Conservation (phyloP, 495 filamentous ascomycete species). For the Rhypophila decipiens region DNA sequence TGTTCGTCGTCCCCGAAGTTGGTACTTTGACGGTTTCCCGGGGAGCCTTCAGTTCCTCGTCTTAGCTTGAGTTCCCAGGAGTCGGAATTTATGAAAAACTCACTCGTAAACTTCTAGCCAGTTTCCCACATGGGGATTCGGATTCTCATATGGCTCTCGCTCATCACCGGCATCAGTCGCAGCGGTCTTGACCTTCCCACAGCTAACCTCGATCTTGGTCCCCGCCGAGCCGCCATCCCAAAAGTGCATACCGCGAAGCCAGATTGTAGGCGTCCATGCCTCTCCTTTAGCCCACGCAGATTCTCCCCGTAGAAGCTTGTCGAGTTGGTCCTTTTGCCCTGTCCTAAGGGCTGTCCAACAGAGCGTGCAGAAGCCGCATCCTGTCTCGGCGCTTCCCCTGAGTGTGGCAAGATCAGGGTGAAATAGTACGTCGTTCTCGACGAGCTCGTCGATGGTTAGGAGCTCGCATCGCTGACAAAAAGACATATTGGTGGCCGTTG, state of each 20-base stretch:
- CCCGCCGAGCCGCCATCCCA: not conserved
- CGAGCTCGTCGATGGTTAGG: conserved; percentile 3
- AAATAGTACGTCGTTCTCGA: conserved; percentile 4
- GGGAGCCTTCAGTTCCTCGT: too few species aligned
- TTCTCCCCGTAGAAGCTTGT: conserved; percentile 2
- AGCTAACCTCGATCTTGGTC: not conserved
- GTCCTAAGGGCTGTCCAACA: conserved; percentile 1
- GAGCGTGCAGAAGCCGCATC: conserved; percentile 5
- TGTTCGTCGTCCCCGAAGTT: conserved; percentile 1
- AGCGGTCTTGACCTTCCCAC: not conserved
- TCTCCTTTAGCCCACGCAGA: conserved; percentile 5
- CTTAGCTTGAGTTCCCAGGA: too few species aligned
- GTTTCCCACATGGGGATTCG: not conserved
- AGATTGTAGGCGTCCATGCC: conserved; percentile 4
- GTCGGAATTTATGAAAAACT: not conserved
- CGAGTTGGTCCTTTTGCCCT: not conserved
- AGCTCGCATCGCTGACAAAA: conserved; percentile 3
- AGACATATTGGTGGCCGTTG: not conserved
- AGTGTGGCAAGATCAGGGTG: conserved; percentile 4
- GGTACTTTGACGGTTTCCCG: conserved; percentile 3
- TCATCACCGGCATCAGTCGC: not conserved
- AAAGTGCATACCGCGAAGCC: conserved; percentile 5
- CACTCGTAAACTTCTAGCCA: not conserved
- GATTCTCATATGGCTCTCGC: not conserved
- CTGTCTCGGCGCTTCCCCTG: conserved; percentile 2